Evolutionary conservation across 2,329 filamentous ascomycete genomes (phyloP), one percentile per base, ranked within the genome.

Genomic region (Didymella lethalis): DNA sequence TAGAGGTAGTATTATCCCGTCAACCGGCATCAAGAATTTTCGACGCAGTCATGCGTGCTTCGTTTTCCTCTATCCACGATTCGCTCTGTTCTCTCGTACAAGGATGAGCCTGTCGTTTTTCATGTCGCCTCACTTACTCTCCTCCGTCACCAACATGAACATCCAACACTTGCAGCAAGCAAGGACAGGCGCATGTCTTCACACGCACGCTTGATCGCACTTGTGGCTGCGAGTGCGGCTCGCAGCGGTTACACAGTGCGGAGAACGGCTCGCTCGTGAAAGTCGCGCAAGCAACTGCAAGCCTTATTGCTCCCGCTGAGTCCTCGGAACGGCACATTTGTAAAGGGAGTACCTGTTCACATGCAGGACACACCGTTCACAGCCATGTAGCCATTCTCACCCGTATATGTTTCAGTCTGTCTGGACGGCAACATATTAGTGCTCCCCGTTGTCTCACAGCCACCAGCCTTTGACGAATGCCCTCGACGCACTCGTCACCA

Each of bases 231-330:
- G 26, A 48, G 47, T 46, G 28, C 47, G 54, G 48, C 7, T 34
- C 51, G 41, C 47, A 55, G 34, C 57, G 38, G 51, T 60, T 60
- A 63, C 63, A 57, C 58, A 46, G 48, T 36, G 50, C 50, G 46
- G 34, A 43, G 48, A 8, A 46, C 31, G 52, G 48, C 59, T 64
- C 58, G 56, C 63, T 69, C 63, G 64, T 64, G 64, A 69, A 68
- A 69, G 63, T 68, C 64, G 64, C 70, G 63, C 68, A 70, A 48
- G 52, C 63, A 48, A 50, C 40, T 44, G 50, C 47, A 59, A 48
- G 45, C 53, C 53, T 54, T 46, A 44, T 54, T 55, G 54, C 52
- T 48, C 60, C 50, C 64, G 56, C 62, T 38, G 34, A n/a, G 54
- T 43, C 58, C 54, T 32, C 56, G 50, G 51, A 31, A 59, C 48